Evolutionary conservation across 306 rosid species (phyloP), one percentile per base, ranked within the genome.

Genomic region (Pueraria montana): DNA sequence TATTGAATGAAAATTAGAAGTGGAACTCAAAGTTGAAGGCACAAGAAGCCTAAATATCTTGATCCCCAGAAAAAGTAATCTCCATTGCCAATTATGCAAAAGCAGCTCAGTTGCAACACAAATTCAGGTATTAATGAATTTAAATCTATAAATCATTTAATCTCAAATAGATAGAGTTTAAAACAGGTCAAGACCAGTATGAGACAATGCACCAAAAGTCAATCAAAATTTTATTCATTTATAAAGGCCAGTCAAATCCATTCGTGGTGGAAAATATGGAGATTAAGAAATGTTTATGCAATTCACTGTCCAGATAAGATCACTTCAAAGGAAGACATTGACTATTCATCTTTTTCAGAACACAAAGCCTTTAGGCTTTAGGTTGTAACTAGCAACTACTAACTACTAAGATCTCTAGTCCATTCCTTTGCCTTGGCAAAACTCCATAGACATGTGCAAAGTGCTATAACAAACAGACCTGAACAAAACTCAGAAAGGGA

Each of bases 21-120:
- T 36, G 73, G 66, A 84, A 65, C 46, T 86, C 82, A 77, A 36
- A 79, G 50, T 73, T 48, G 49, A 56, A 24, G 18, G 52, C 52
- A 61, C 20, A 79, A 55, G 24, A 27, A 77, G 43, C 40, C 78
- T 82, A 53, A 50, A 34, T 38, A 71, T 58, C 12, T 76, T 16
- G 49, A 20, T 21, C 52, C 20, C 27, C n/a, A 49, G 9, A 36
- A 55, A 58, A 70, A 13, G 34, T 70, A 53, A 46, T 64, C 11
- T 68, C n/a, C 18, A 34, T 32, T 21, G 50, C 65, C 30, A n/a
- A 26, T 11, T 27, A 71, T 45, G 68, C 32, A 17, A 73, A 11
- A 78, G 78, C 24, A 66, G 23, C 62, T 53, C 17, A 30, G 49
- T 18, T 36, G 62, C 68, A 50, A 50, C 36, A 17, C 43, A 70